Evolutionary conservation across 2,329 filamentous ascomycete genomes (phyloP).

Genomic region (Colletotrichum sp.): DNA sequence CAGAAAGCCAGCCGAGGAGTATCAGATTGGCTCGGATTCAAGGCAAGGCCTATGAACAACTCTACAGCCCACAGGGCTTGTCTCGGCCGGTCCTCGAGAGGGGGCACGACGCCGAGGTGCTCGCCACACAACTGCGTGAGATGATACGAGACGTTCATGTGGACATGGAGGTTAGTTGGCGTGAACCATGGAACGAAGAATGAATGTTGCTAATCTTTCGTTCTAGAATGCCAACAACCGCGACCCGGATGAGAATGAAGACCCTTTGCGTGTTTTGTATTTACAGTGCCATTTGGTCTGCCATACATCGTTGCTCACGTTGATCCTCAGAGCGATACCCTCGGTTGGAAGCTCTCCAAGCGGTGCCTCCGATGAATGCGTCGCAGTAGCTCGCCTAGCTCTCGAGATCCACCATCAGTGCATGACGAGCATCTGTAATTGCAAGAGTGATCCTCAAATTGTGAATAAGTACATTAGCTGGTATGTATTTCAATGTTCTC

Average conservation of each 20-base stretch:
- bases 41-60: conserved; percentile 34
- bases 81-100: not conserved
- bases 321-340: conserved; percentile 35
- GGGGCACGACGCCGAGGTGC: not conserved
- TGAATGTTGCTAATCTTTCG: not conserved
- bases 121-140: not conserved
- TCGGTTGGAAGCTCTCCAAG: not conserved
- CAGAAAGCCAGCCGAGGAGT: conserved; percentile 17
- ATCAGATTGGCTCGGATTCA: conserved; percentile 30
- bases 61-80: conserved; percentile 33
- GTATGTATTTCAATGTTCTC: conserved; percentile 15
- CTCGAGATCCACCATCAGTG: conserved; percentile 39
- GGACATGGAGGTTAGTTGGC: not conserved
- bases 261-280: conserved; percentile 33
- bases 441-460: conserved; percentile 28
- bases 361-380: conserved; percentile 30
- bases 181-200: not conserved
- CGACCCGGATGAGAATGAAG: not conserved
- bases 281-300: conserved; percentile 38
- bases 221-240: not conserved
- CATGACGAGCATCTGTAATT: conserved; percentile 29
- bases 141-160: not conserved
- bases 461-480: conserved; percentile 41
- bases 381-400: conserved; percentile 34
- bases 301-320: conserved; percentile 35